A percentile compares a stretch with the other conserved stretches of the same genome.
Conservation (phyloP, 495 filamentous ascomycete genomes). For the Hyaloscypha finlandica region DNA sequence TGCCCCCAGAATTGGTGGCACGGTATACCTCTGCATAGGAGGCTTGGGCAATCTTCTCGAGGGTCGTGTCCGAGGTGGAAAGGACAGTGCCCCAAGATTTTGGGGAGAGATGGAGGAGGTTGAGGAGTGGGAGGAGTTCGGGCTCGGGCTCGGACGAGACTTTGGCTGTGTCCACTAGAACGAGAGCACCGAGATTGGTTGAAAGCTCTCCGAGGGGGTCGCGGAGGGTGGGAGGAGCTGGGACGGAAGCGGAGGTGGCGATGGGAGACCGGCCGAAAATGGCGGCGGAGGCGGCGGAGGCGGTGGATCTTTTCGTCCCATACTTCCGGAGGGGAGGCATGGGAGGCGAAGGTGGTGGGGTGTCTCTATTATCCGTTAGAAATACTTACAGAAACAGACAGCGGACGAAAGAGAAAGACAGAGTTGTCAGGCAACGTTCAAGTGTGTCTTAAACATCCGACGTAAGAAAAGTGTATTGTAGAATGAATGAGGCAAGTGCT, state of each 20-base stretch:
- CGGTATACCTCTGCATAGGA: slow-evolving; percentile 71
- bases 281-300: slow-evolving; percentile 7
- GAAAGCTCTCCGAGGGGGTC: background rate
- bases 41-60: slow-evolving; percentile 65
- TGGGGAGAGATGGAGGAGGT: slow-evolving; percentile 8
- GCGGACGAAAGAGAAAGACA: background rate
- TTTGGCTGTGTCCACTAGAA: background rate
- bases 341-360: background rate
- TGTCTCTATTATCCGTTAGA: background rate
- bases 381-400: background rate
- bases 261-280: slow-evolving; percentile 19
- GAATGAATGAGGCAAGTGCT: too few relatives aligned
- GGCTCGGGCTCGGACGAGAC: background rate
- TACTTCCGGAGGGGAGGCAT: slow-evolving; percentile 12
- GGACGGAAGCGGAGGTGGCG: background rate
- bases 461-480: too few relatives aligned
- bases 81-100: background rate
- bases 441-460: too few relatives aligned
- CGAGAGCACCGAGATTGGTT: background rate
- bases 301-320: slow-evolving; percentile 15
- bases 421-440: too few relatives aligned
- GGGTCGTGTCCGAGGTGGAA: background rate
- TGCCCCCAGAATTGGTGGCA: slow-evolving; percentile 48
- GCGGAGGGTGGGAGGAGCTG: background rate
- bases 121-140: background rate